phyloP scores from a whole-genome alignment of 495 filamentous ascomycete genomes.

The Aspergillus nanangensis region DNA sequence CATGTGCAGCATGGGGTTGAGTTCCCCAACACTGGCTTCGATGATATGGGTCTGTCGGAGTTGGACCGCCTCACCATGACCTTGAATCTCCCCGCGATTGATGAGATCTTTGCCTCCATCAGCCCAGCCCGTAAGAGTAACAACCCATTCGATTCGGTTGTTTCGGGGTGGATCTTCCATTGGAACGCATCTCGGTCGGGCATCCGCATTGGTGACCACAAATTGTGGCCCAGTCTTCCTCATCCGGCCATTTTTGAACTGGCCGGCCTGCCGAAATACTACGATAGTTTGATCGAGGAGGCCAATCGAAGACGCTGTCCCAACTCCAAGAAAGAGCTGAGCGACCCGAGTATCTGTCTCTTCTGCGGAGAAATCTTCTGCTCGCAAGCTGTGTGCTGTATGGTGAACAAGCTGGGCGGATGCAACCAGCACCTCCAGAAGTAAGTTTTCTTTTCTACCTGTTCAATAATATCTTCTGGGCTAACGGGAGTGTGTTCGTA shows the following conservation, averaged over 20 bases:
- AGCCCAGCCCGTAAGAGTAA: slow-evolving; percentile 28
- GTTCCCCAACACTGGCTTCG: slow-evolving; percentile 70
- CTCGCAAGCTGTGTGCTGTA: slow-evolving; percentile 88
- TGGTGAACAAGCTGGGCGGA: slow-evolving; percentile 69
- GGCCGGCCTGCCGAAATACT: slow-evolving; percentile 85
- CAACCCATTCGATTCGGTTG: slow-evolving; percentile 44
- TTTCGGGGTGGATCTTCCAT: slow-evolving; percentile 78
- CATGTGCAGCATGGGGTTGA: slow-evolving; percentile 86
- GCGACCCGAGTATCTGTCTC: slow-evolving; percentile 85
- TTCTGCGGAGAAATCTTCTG: slow-evolving; percentile 97
- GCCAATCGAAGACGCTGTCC: slow-evolving; percentile 81
- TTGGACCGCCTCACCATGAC: slow-evolving; percentile 73
- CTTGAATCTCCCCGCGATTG: slow-evolving; percentile 70
- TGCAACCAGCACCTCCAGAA: slow-evolving; percentile 84
- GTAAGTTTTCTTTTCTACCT: slow-evolving; percentile 47
- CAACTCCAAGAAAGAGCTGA: slow-evolving; percentile 82
- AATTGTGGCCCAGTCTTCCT: slow-evolving; percentile 49
- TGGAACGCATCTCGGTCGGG: slow-evolving; percentile 44
- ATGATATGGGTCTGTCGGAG: slow-evolving; percentile 64
- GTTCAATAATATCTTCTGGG: too few relatives aligned
- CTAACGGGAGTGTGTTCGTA: slow-evolving; percentile 35
- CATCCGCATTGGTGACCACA: slow-evolving; percentile 35
- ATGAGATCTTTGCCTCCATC: slow-evolving; percentile 64
- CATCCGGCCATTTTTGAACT: slow-evolving; percentile 94
- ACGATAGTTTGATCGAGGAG: slow-evolving; percentile 89